A percentile compares a stretch with the other conserved stretches of the same genome.
These are phyloP conservation scores for Macrolepiota albuminosa DNA, from an alignment of 768 basidiomycete species.

Conservation along the genomic window DNA sequence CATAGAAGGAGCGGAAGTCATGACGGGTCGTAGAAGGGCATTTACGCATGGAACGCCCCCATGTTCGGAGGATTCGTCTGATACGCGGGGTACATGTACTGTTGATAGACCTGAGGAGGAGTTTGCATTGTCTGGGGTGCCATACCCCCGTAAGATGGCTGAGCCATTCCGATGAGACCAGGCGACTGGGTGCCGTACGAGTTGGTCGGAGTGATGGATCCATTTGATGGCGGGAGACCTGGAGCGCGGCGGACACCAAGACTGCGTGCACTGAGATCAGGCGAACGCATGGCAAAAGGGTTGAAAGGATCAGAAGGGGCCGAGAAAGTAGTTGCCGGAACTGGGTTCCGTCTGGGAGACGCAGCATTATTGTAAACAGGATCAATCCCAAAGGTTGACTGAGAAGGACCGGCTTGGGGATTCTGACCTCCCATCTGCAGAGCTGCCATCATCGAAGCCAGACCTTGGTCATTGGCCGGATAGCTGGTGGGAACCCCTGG, in stretches of 20 bases:
- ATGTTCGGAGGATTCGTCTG: constrained; percentile 75
- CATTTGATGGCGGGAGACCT: constrained; percentile 41
- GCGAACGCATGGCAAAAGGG: constrained; percentile 43
- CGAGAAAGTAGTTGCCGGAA: constrained; percentile 31
- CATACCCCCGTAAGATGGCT: constrained; percentile 60
- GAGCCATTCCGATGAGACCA: constrained; percentile 59
- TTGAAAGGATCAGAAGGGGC: constrained; percentile 44
- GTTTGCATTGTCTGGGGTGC: constrained; percentile 39
- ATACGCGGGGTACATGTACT: constrained; percentile 83
- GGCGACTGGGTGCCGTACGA: constrained; percentile 60
- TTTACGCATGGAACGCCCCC: constrained; percentile 70
- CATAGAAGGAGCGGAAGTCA: constrained; percentile 29
- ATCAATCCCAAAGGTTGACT: constrained; percentile 60
- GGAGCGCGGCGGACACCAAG: constrained; percentile 43
- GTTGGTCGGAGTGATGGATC: constrained; percentile 32
- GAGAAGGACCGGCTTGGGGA: constrained; percentile 69
- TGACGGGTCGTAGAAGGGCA: constrained; percentile 35
- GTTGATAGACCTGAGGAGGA: constrained; percentile 67
- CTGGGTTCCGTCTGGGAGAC: constrained; percentile 32
- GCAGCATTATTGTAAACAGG: constrained; percentile 46
- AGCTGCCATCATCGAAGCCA: constrained; percentile 92
- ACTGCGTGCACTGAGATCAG: constrained; percentile 44
- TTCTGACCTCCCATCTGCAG: constrained; percentile 89
- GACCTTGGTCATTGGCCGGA: constrained; percentile 76
- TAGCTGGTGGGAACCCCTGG: constrained; percentile 78